Evolutionary conservation across 371 early-diverging fungal genomes (phyloP).

Genomic region (Zopfochytrium polystomum): DNA sequence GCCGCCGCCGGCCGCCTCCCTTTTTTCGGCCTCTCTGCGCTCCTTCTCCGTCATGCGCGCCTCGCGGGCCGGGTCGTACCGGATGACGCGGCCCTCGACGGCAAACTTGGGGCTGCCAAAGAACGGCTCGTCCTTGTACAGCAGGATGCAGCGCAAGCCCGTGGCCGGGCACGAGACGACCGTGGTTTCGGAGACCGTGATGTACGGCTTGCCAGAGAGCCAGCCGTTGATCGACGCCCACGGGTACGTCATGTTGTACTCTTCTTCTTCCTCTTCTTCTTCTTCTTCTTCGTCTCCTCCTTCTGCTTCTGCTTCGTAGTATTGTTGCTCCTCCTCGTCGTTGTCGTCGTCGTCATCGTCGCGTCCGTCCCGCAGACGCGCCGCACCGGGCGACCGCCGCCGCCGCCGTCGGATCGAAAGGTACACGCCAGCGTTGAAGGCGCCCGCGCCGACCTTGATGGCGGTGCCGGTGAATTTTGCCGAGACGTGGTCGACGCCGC

Average conservation of each 20-base stretch:
- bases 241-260: conserved; percentile 81
- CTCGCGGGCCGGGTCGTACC: conserved; percentile 46
- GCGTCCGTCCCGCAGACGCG: too few species aligned
- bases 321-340: too few species aligned
- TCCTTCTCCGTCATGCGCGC: conserved; percentile 25
- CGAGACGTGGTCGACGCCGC: conserved; percentile 81
- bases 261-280: conserved; percentile 50
- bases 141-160: conserved; percentile 74
- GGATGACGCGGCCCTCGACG: conserved; percentile 74
- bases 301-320: not conserved
- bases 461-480: conserved; percentile 88
- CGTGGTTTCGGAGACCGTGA: conserved; percentile 82
- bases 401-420: conserved; percentile 39
- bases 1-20: conserved; percentile 32
- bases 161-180: conserved; percentile 71
- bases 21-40: conserved; percentile 33
- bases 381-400: too few species aligned
- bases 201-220: conserved; percentile 82
- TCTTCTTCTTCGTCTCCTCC: not conserved
- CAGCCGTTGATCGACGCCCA: conserved; percentile 93
- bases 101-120: conserved; percentile 80
- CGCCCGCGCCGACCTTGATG: conserved; percentile 57
- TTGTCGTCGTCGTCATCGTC: too few species aligned
- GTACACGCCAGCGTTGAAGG: conserved; percentile 56
- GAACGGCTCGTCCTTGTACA: conserved; percentile 89